A percentile compares a stretch with the other conserved stretches of the same genome.
These are phyloP conservation scores for Cercospora sp. DNA, from an alignment of 2,329 filamentous ascomycete genomes.

Conservation along the genomic window DNA sequence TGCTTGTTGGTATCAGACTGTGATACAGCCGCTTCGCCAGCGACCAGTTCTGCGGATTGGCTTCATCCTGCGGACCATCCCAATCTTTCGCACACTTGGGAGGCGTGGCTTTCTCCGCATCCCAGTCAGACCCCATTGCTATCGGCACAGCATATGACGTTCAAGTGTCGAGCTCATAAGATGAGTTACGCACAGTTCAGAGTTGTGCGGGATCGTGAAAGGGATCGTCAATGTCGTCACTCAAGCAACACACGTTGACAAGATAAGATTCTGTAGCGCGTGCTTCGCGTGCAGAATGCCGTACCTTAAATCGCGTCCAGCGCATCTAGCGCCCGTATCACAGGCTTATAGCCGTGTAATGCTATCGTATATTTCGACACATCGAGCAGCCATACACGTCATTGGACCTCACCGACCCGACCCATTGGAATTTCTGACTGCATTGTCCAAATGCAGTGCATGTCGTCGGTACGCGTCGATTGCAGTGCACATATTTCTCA, in stretches of 20 bases:
- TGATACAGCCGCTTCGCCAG: constrained; percentile 16
- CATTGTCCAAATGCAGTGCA: not conserved
- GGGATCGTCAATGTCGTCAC: not conserved
- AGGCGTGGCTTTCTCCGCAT: not conserved
- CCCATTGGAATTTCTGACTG: not conserved
- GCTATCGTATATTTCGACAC: not conserved
- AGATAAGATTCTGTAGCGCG: not conserved
- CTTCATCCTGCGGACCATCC: constrained; percentile 21
- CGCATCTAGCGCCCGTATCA: not conserved
- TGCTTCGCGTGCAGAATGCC: not conserved
- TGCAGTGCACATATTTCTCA: not conserved
- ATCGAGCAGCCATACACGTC: not conserved
- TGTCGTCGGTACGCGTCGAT: not conserved
- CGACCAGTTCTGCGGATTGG: constrained; percentile 28
- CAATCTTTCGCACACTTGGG: constrained; percentile 19
- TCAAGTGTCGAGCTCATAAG: not conserved
- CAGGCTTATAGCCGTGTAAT: not conserved
- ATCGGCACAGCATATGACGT: not conserved
- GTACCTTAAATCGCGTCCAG: not conserved
- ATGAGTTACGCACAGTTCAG: not conserved
- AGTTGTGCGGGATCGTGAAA: not conserved
- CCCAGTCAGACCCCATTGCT: constrained; percentile 20
- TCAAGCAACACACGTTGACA: not conserved
- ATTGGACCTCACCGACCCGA: not conserved
- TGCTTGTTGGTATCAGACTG: constrained; percentile 11